A percentile compares a stretch with the other conserved stretches of the same genome.
Conservation (phyloP, 2,329 filamentous ascomycete species). For the Diplocarpon rosae region DNA sequence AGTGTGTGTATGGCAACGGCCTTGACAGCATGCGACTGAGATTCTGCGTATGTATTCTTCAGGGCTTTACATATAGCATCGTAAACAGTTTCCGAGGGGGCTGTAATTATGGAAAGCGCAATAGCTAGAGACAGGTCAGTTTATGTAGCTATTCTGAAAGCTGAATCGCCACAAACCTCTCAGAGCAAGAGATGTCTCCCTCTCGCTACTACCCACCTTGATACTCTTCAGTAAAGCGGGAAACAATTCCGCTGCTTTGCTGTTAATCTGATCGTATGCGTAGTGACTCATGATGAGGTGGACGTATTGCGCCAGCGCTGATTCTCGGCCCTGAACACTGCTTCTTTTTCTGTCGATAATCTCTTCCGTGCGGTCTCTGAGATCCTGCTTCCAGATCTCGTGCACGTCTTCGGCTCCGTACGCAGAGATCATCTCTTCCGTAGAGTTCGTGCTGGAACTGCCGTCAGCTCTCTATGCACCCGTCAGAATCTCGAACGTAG, state of each 20-base stretch:
- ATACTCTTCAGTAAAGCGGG: constrained; percentile 51
- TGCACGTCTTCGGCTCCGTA: constrained; percentile 39
- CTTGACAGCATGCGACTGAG: constrained; percentile 45
- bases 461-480: constrained; percentile 1
- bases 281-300: constrained; percentile 51
- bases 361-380: constrained; percentile 49
- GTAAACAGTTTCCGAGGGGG: constrained; percentile 49
- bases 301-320: constrained; percentile 44
- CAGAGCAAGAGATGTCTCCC: constrained; percentile 51
- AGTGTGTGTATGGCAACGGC: constrained; percentile 56
- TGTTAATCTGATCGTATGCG: constrained; percentile 46
- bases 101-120: constrained; percentile 51
- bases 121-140: constrained; percentile 35
- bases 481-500: neutral
- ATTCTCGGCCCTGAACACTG: constrained; percentile 51
- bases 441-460: constrained; percentile 30
- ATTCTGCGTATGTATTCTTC: constrained; percentile 48
- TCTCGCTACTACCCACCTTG: constrained; percentile 49
- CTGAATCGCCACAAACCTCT: constrained; percentile 33
- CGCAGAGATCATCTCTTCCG: constrained; percentile 36
- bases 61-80: constrained; percentile 43
- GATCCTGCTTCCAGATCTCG: constrained; percentile 45
- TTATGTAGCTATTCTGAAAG: neutral
- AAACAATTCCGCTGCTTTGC: constrained; percentile 43
- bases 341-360: constrained; percentile 59